phyloP scores from a whole-genome alignment of 1,284 basidiomycete species.

The Phenoliferia sp. region DNA sequence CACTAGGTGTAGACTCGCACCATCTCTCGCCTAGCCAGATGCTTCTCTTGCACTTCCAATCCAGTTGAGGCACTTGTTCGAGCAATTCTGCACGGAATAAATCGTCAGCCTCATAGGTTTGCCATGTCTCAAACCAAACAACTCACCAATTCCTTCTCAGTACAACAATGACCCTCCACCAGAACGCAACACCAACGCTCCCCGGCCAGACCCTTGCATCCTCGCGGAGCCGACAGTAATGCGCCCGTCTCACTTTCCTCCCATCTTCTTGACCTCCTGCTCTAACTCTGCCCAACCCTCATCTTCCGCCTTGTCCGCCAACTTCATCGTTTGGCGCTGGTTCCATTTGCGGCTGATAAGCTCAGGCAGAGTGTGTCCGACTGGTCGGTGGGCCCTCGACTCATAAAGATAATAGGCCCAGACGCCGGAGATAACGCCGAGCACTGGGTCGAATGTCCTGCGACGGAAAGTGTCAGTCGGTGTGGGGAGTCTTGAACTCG shows the following conservation, averaged over 20 bases:
- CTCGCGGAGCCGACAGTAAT: too few species aligned
- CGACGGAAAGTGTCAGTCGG: neutral
- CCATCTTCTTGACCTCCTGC: neutral
- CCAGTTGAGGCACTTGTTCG: too few species aligned
- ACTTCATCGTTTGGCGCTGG: neutral
- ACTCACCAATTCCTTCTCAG: too few species aligned
- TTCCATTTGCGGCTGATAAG: neutral
- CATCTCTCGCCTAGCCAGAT: too few species aligned
- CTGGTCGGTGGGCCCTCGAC: neutral
- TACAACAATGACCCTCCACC: too few species aligned
- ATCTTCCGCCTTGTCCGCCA: neutral
- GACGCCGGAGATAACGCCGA: constrained; percentile 2
- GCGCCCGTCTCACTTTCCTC: neutral
- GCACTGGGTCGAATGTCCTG: neutral
- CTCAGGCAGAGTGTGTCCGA: neutral
- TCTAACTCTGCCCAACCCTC: neutral
- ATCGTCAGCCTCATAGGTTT: too few species aligned
- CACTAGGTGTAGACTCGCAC: too few species aligned
- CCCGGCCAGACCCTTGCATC: too few species aligned
- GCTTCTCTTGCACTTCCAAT: too few species aligned
- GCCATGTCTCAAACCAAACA: too few species aligned
- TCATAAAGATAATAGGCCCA: constrained; percentile 4
- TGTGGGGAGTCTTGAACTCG: neutral
- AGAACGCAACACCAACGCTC: too few species aligned
- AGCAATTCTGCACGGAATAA: too few species aligned